phyloP scores from a whole-genome alignment of 345 rosid species.

The Boechera stricta region DNA sequence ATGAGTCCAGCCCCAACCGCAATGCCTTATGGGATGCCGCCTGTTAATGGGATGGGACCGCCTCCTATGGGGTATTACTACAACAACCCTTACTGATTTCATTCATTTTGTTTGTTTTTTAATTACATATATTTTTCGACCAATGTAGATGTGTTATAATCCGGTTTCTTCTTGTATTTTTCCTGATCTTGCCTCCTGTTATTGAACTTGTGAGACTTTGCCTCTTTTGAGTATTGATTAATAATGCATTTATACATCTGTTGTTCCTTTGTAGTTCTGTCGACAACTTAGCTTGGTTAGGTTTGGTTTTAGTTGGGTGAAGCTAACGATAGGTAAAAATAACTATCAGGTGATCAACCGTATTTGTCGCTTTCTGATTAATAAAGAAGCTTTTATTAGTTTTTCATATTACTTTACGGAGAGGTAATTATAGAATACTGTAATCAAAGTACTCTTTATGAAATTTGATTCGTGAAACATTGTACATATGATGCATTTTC shows the following conservation, averaged over 20 bases:
- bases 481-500: neutral
- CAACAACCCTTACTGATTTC: slow-evolving; percentile 45
- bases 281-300: slow-evolving; percentile 5
- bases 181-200: neutral
- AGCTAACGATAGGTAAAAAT: slow-evolving; percentile 7
- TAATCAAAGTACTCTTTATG: neutral
- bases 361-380: neutral
- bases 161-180: slow-evolving; percentile 29
- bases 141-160: slow-evolving; percentile 41
- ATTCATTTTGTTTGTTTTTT: slow-evolving; percentile 38
- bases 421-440: neutral
- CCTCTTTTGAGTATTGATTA: slow-evolving; percentile 34
- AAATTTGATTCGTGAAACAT: neutral
- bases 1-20: slow-evolving; percentile 49
- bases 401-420: neutral
- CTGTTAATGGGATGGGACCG: slow-evolving; percentile 43
- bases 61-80: slow-evolving; percentile 59
- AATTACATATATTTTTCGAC: slow-evolving; percentile 32
- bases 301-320: slow-evolving; percentile 22
- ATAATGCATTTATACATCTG: slow-evolving; percentile 19
- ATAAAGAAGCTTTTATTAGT: neutral
- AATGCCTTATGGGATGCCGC: slow-evolving; percentile 79
- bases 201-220: slow-evolving; percentile 35
- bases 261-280: neutral
- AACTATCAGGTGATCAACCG: neutral